Evolutionary conservation across 345 rosid species (phyloP).

Genomic region (Dimocarpus longan): DNA sequence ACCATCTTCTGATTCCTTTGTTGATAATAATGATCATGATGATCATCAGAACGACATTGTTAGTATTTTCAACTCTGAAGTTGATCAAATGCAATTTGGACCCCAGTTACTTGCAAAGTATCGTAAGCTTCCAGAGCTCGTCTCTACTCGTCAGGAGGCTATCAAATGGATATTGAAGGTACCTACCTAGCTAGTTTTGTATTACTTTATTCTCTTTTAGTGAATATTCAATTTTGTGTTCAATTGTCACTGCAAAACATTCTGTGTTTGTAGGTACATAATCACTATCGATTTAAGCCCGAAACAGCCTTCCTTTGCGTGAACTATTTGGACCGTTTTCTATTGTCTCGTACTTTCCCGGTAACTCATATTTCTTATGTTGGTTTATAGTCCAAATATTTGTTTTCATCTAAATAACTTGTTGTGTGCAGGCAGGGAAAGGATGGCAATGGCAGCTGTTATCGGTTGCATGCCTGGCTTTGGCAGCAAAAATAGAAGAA

Average conservation of each 20-base stretch:
- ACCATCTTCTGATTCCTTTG: slow-evolving; percentile 4
- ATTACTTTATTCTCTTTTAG: not conserved
- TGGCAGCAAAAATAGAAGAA: slow-evolving; percentile 55
- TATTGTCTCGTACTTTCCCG: slow-evolving; percentile 26
- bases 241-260: not conserved
- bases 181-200: not conserved
- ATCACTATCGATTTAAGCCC: slow-evolving; percentile 33
- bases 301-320: slow-evolving; percentile 38
- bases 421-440: slow-evolving; percentile 26
- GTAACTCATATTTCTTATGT: slow-evolving; percentile 10
- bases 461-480: slow-evolving; percentile 40
- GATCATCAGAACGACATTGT: slow-evolving; percentile 17
- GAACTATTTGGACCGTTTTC: slow-evolving; percentile 44
- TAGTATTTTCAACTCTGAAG: slow-evolving; percentile 31
- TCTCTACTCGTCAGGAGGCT: slow-evolving; percentile 33
- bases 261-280: slow-evolving; percentile 29
- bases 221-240: no score
- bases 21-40: slow-evolving; percentile 12
- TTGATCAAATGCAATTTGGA: slow-evolving; percentile 28
- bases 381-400: not conserved
- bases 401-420: not conserved
- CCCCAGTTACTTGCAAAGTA: slow-evolving; percentile 1
- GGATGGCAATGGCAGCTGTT: slow-evolving; percentile 42
- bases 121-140: slow-evolving; percentile 19
- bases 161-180: slow-evolving; percentile 46